A percentile compares a stretch with the other conserved stretches of the same genome.
phyloP scores from a whole-genome alignment of 2,329 filamentous ascomycete genomes.

The Alternaria triticina region DNA sequence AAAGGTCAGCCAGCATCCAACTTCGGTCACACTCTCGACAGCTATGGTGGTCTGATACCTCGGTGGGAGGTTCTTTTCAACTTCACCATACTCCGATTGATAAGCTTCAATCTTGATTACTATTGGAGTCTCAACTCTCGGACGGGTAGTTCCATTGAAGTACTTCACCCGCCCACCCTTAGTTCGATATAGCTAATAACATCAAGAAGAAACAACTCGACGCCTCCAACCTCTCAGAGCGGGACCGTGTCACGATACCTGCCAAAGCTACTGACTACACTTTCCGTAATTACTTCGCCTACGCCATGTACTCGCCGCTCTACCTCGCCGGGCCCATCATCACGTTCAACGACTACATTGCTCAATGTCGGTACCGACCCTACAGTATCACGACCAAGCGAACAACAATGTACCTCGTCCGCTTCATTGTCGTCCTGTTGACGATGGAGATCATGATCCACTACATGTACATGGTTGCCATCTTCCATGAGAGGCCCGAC shows the following conservation, averaged over 20 bases:
- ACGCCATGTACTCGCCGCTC: constrained; percentile 87
- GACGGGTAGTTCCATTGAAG: constrained; percentile 75
- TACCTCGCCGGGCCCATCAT: constrained; percentile 93
- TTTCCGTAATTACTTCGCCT: constrained; percentile 88
- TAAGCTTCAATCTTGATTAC: constrained; percentile 97
- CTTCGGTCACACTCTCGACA: constrained; percentile 77
- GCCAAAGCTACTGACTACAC: constrained; percentile 74
- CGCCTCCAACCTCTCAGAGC: constrained; percentile 82
- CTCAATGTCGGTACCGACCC: constrained; percentile 77
- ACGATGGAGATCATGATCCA: constrained; percentile 87
- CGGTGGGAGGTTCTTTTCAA: constrained; percentile 99
- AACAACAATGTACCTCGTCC: constrained; percentile 80
- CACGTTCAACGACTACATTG: constrained; percentile 98
- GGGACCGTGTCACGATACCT: constrained; percentile 80
- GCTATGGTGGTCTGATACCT: constrained; percentile 79
- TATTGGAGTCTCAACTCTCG: constrained; percentile 82
- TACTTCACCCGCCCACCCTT: constrained; percentile 55
- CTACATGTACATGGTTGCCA: constrained; percentile 91
- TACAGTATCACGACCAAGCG: constrained; percentile 73
- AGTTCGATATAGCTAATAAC: constrained; percentile 61
- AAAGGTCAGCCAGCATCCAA: constrained; percentile 56
- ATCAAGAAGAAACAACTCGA: constrained; percentile 97
- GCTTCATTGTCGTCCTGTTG: constrained; percentile 80
- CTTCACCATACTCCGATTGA: constrained; percentile 86
- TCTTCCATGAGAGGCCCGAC: constrained; percentile 77